These are phyloP conservation scores for Nakazawaea pomicola DNA, from an alignment of 805 yeast genomes.

Conservation along the genomic window DNA sequence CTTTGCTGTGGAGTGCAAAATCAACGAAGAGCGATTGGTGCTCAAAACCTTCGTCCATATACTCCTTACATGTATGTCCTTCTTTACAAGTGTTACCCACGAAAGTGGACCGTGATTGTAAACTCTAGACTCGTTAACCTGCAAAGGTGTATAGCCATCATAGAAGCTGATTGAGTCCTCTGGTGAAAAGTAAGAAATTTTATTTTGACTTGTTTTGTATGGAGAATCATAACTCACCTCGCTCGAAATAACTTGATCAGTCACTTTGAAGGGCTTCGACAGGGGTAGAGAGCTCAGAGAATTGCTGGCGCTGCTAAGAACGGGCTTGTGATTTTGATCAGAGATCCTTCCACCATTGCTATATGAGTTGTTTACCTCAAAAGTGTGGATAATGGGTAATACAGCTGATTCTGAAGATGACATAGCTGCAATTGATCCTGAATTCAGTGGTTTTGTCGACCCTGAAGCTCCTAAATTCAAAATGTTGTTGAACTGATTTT, in stretches of 20 bases:
- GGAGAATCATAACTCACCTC: no score
- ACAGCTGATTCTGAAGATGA: no score
- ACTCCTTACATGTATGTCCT: constrained; percentile 35
- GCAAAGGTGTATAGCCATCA: constrained; percentile 37
- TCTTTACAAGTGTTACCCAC: constrained; percentile 42
- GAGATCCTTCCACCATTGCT: no score
- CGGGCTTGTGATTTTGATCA: no score
- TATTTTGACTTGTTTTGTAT: not conserved
- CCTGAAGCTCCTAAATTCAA: constrained; percentile 10
- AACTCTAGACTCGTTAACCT: constrained; percentile 34
- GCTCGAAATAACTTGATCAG: no score
- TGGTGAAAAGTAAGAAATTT: not conserved
- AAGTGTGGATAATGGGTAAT: no score
- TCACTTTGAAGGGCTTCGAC: no score
- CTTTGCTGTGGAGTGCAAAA: not conserved
- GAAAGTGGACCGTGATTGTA: constrained; percentile 50
- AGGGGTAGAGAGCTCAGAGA: no score
- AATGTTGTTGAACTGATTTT: not conserved
- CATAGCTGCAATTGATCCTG: no score
- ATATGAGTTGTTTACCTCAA: no score
- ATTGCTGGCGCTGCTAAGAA: no score
- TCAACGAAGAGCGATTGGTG: constrained; percentile 3
- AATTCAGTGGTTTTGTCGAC: no score
- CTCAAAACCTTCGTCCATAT: constrained; percentile 24
- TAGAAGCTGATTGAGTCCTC: constrained; percentile 35